phyloP scores from a whole-genome alignment of 2,329 filamentous ascomycete genomes.

The Fonsecaea multimorphosa region DNA sequence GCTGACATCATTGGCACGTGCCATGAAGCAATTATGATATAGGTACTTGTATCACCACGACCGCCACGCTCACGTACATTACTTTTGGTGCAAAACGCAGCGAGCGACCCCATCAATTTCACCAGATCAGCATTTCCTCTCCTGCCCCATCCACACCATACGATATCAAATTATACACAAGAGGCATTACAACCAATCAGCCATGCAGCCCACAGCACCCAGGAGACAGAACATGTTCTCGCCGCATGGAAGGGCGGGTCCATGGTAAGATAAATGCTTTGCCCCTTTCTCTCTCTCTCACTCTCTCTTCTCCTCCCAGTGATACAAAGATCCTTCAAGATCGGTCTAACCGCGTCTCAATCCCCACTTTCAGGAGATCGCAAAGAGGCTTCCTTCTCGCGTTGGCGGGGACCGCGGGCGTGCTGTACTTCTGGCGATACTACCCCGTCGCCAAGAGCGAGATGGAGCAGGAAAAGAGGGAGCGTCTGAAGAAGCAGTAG shows the following conservation, averaged over 20 bases:
- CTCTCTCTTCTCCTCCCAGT: not conserved
- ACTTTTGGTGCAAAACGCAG: too few relatives aligned
- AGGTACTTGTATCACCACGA: too few relatives aligned
- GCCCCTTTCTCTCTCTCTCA: not conserved
- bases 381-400: not conserved
- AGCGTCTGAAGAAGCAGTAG: not conserved
- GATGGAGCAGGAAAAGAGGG: not conserved
- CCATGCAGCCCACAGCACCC: not conserved
- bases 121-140: too few relatives aligned
- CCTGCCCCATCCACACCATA: too few relatives aligned
- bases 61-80: too few relatives aligned
- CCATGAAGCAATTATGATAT: too few relatives aligned
- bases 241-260: not conserved
- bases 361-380: not conserved
- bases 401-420: not conserved
- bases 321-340: not conserved
- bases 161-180: too few relatives aligned
- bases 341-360: not conserved
- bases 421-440: conserved; percentile 1
- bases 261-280: not conserved
- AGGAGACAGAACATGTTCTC: not conserved
- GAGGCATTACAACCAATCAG: not conserved
- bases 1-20: too few relatives aligned
- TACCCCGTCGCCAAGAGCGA: not conserved
- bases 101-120: too few relatives aligned